Evolutionary conservation across 2,329 filamentous ascomycete species (phyloP).

Genomic region (Paramyrothecium roridum): DNA sequence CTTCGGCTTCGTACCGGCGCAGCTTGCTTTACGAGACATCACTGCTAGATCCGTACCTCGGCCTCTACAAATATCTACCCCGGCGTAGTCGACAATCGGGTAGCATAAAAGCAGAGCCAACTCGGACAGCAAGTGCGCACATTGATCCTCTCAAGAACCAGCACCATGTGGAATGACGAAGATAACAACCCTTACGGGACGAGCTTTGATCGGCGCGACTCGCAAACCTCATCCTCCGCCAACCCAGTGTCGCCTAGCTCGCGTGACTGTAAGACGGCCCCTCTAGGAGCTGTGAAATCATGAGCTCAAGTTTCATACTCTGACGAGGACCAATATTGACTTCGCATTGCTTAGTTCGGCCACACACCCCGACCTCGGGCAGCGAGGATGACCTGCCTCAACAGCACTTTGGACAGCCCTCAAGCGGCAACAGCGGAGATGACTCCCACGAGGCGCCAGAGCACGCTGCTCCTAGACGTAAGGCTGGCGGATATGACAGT

Average conservation of each 20-base stretch:
- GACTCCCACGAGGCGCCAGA: conserved; percentile 42
- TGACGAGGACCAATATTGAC: conserved; percentile 8
- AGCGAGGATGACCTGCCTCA: conserved; percentile 62
- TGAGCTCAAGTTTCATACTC: not conserved
- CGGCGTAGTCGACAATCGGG: no score
- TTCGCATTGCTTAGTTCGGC: conserved; percentile 19
- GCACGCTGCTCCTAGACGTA: conserved; percentile 53
- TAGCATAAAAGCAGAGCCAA: no score
- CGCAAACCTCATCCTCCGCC: conserved; percentile 64
- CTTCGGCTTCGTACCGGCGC: no score
- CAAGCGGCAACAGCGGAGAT: conserved; percentile 34
- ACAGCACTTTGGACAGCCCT: conserved; percentile 22
- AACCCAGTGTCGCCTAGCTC: conserved; percentile 61
- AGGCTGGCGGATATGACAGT: conserved; percentile 88
- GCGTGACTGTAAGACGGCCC: conserved; percentile 51
- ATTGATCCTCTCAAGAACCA: conserved; percentile 1
- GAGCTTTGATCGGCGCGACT: conserved; percentile 86
- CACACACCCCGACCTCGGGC: conserved; percentile 69
- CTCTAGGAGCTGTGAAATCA: not conserved
- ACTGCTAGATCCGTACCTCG: no score
- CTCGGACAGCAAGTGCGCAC: no score
- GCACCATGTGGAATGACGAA: conserved; percentile 94
- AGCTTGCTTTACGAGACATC: no score
- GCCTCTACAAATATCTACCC: no score
- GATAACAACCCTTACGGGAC: conserved; percentile 93